phyloP scores from a whole-genome alignment of 2,329 filamentous ascomycete genomes.

The Aspergillus quadrilineatus region DNA sequence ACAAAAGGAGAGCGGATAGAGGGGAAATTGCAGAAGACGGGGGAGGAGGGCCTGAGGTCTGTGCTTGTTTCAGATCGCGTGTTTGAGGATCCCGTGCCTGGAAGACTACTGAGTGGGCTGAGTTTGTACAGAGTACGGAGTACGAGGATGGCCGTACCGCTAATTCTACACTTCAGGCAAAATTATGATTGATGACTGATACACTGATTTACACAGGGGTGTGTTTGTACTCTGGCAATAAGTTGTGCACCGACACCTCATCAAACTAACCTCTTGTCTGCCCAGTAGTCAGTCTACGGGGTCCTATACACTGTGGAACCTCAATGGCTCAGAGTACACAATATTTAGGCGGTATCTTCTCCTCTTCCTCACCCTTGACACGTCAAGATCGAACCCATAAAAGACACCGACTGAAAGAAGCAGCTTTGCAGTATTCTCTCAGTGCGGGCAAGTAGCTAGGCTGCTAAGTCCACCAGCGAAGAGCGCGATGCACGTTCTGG shows the following conservation, averaged over 20 bases:
- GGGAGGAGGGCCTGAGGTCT: background rate
- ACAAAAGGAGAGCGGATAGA: background rate
- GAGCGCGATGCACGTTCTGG: background rate
- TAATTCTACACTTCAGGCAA: background rate
- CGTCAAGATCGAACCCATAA: background rate
- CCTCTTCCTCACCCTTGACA: background rate
- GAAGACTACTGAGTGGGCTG: no score
- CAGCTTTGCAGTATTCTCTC: background rate
- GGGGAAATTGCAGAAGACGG: background rate
- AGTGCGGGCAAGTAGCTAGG: background rate
- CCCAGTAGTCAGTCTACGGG: background rate
- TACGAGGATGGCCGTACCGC: background rate
- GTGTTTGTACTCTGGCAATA: background rate
- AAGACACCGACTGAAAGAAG: background rate
- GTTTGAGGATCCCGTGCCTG: background rate
- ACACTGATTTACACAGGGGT: background rate
- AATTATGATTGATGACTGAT: background rate
- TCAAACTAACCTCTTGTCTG: background rate
- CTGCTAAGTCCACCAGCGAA: background rate
- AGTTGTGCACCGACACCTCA: background rate
- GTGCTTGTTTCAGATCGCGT: background rate
- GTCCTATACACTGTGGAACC: background rate
- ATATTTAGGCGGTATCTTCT: background rate
- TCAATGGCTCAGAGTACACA: background rate
- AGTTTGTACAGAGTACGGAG: no score